These are phyloP conservation scores for Suillus cothurnatus DNA, from an alignment of 768 basidiomycete species.

Conservation along the genomic window DNA sequence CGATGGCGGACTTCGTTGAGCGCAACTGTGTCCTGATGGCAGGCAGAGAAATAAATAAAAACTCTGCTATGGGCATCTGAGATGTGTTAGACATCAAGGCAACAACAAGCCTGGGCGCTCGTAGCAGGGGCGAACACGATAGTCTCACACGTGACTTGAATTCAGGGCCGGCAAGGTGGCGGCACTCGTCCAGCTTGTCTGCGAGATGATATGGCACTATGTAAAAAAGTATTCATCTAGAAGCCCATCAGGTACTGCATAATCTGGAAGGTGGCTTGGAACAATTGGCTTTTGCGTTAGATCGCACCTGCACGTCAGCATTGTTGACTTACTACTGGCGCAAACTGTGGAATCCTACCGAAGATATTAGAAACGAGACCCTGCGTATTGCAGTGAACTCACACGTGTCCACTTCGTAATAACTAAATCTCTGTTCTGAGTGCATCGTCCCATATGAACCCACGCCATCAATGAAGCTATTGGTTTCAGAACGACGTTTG, in stretches of 20 bases:
- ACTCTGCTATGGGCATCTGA: background rate
- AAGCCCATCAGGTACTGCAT: conserved; percentile 66
- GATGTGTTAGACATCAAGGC: background rate
- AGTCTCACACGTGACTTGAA: background rate
- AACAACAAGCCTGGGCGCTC: background rate
- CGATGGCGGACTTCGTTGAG: background rate
- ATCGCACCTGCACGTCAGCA: background rate
- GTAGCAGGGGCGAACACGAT: background rate
- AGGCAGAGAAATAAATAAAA: background rate
- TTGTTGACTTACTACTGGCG: conserved; percentile 50
- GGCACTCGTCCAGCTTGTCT: too few relatives aligned
- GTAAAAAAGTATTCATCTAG: too few relatives aligned
- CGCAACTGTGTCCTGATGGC: background rate
- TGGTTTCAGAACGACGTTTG: background rate
- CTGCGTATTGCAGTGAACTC: background rate
- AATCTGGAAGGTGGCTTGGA: conserved; percentile 60
- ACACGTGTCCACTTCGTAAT: conserved; percentile 75
- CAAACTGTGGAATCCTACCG: conserved; percentile 56
- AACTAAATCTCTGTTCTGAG: conserved; percentile 67
- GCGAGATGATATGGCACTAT: too few relatives aligned
- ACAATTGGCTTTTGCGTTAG: background rate
- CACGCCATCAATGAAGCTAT: conserved; percentile 65
- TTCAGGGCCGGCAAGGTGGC: too few relatives aligned
- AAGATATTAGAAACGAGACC: background rate
- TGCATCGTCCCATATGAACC: conserved; percentile 69